Evolutionary conservation across 75 land plant species (phyloP).

Genomic region (Adiantum capillusveneris): DNA sequence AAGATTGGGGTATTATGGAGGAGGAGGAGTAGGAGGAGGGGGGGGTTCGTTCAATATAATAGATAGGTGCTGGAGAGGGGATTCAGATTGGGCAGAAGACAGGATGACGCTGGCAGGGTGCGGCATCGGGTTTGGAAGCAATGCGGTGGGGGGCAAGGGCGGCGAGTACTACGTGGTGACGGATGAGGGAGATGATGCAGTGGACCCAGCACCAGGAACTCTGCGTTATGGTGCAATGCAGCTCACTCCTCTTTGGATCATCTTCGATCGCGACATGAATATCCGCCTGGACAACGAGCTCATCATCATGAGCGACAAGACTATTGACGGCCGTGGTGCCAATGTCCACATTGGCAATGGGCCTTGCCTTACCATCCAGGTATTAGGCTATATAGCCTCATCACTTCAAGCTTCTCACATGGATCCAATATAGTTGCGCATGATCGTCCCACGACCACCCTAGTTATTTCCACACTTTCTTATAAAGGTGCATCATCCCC

Average conservation of each 20-base stretch:
- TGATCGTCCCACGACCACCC: no score
- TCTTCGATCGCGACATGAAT: slow-evolving; percentile 50
- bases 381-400: no score
- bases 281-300: slow-evolving; percentile 47
- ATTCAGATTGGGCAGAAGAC: slow-evolving; percentile 42
- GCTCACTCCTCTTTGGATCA: slow-evolving; percentile 58
- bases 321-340: slow-evolving; percentile 53
- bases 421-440: no score
- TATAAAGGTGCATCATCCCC: no score
- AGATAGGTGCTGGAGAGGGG: slow-evolving; percentile 66
- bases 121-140: slow-evolving; percentile 67
- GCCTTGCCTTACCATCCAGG: slow-evolving; percentile 39
- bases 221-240: slow-evolving; percentile 51
- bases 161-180: slow-evolving; percentile 32
- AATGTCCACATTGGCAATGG: slow-evolving; percentile 40
- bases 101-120: slow-evolving; percentile 57
- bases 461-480: no score
- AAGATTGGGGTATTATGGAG: no score
- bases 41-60: neutral
- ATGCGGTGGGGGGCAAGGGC: slow-evolving; percentile 32
- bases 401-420: no score
- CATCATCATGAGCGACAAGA: slow-evolving; percentile 44
- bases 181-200: slow-evolving; percentile 41
- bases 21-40: no score
- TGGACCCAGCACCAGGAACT: slow-evolving; percentile 52